Percentiles rank a stretch among this genome's conserved stretches.
phyloP scores from a whole-genome alignment of 2,329 filamentous ascomycete species.

The Fulvia fulva region DNA sequence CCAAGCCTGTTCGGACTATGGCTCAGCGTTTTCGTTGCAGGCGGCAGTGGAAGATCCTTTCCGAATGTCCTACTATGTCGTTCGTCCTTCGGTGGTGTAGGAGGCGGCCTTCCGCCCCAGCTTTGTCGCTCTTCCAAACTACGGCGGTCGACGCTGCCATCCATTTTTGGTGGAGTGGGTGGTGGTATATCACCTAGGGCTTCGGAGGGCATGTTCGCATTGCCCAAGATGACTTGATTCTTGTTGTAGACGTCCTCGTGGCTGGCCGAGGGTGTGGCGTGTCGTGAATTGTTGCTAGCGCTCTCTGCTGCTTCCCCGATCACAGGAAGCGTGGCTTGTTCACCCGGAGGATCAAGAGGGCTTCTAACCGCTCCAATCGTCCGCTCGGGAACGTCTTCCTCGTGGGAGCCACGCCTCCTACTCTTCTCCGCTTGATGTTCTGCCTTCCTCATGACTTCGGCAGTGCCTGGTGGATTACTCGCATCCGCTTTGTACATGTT shows the following conservation, averaged over 20 bases:
- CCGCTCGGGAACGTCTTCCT: conserved; percentile 60
- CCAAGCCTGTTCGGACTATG: conserved; percentile 19
- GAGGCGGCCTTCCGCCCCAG: conserved; percentile 36
- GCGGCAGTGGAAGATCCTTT: conserved; percentile 29
- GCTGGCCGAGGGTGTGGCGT: conserved; percentile 23
- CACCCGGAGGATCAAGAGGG: conserved; percentile 49
- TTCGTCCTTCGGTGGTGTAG: conserved; percentile 43
- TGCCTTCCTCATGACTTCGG: conserved; percentile 55
- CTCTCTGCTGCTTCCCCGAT: conserved; percentile 87
- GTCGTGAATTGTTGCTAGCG: conserved; percentile 49
- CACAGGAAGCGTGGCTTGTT: conserved; percentile 65
- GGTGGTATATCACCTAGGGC: conserved; percentile 29
- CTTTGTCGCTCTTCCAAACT: conserved; percentile 21
- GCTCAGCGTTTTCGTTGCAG: conserved; percentile 9
- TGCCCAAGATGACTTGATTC: conserved; percentile 19
- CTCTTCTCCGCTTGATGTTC: conserved; percentile 61
- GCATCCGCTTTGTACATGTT: conserved; percentile 32
- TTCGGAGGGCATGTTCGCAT: conserved; percentile 26
- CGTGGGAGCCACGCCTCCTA: conserved; percentile 43
- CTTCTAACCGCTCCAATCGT: conserved; percentile 57
- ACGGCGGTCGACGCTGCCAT: conserved; percentile 19
- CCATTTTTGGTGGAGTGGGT: conserved; percentile 32
- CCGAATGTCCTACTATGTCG: conserved; percentile 19
- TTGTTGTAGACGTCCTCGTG: conserved; percentile 18
- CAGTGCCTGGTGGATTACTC: conserved; percentile 40